Evolutionary conservation across 2,329 filamentous ascomycete species (phyloP), one percentile per base, ranked within the genome.

Genomic region (Aspergillus thermomutatus): DNA sequence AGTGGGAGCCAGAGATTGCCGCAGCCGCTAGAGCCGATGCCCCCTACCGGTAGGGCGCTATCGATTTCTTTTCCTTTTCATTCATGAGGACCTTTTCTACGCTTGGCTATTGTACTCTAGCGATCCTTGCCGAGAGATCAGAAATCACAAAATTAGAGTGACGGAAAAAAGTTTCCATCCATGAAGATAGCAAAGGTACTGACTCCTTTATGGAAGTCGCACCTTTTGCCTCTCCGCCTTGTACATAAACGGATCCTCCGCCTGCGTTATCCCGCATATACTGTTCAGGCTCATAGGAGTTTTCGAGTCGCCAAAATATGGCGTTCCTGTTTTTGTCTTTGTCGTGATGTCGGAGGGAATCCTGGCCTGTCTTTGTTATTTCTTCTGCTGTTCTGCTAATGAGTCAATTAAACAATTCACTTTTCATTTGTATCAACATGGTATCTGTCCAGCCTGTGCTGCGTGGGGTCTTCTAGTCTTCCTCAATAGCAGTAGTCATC

Each of bases 1-100:
- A 92, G 79, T 99, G 94, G 94, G 94, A 99, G 81, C 92, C 94
- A 7, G 94, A 99, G 79, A 82, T 99, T 71, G 93, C 93, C 1
- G 93, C 94, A 57, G 87, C 86, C 65, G 94, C 94, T 73, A 88
- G 92, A 71, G 94, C 94, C 60, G 94, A 99, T 82, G 87, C 92
- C 54, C 93, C 93, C 52, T 97, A 92, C 81, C 85, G 90, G 83
- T 93, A 87, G 82, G 64, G 54, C 25, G 47, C 31, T 17, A 14
- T 17, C 14, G 53, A 54, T 52, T 28, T 17, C 23, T 34, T 46
- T 49, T 49, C 49, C 41, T 50, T 49, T 49, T 49, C 21, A 49
- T 28, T 45, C 25, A 10, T 37, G 40, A 55, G 40, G 49, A 45
- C 55, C 48, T 45, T 53, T 53, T 37, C 26, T 17, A 17, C 11